Percentiles rank a stretch among this genome's conserved stretches.
Evolutionary conservation across 2,329 filamentous ascomycete genomes (phyloP).

Genomic region (Penicillium sp.): DNA sequence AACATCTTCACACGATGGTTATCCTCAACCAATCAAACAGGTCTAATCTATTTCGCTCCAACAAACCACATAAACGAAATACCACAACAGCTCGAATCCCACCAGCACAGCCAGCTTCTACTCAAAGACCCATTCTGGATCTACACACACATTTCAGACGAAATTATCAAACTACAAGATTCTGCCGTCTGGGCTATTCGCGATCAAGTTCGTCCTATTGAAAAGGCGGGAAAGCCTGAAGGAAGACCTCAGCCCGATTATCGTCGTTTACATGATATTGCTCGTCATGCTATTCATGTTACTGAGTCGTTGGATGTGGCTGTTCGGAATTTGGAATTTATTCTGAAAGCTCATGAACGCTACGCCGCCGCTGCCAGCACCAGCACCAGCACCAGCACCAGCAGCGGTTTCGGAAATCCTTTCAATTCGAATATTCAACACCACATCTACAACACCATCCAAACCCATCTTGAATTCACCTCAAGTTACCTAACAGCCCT

Average conservation of each 20-base stretch:
- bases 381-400: not conserved
- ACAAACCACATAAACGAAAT: not conserved
- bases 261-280: constrained; percentile 32
- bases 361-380: not conserved
- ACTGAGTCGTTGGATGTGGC: constrained; percentile 34
- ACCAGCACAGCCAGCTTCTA: not conserved
- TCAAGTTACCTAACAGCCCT: constrained; percentile 27
- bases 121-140: constrained; percentile 24
- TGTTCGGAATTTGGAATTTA: constrained; percentile 26
- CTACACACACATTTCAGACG: constrained; percentile 16
- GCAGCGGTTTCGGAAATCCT: not conserved
- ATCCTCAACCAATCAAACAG: constrained; percentile 20
- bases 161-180: constrained; percentile 30
- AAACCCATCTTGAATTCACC: constrained; percentile 25
- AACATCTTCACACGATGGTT: constrained; percentile 23
- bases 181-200: constrained; percentile 33
- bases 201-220: constrained; percentile 28
- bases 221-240: constrained; percentile 19
- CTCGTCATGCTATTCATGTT: constrained; percentile 38
- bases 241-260: constrained; percentile 26
- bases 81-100: constrained; percentile 2
- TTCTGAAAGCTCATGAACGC: constrained; percentile 23
- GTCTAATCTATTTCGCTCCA: constrained; percentile 18
- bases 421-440: no score
- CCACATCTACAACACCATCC: constrained; percentile 18